phyloP scores from a whole-genome alignment of 2,329 filamentous ascomycete species.

The Trichoderma lentiforme region DNA sequence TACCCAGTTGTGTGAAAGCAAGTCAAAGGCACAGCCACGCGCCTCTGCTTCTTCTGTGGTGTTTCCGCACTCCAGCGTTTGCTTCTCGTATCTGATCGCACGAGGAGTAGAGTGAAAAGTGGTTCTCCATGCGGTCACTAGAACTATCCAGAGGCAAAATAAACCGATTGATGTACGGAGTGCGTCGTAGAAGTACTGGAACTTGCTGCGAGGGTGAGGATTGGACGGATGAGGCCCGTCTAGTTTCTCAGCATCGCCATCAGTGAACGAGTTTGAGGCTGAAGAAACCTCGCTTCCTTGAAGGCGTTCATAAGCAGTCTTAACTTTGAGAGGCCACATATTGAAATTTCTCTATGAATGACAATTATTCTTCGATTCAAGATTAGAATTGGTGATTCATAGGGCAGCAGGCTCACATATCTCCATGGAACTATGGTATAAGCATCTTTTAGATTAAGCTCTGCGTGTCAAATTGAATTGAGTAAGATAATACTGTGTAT shows the following conservation, averaged over 20 bases:
- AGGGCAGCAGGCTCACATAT: background rate
- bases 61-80: background rate
- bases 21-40: background rate
- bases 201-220: background rate
- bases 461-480: background rate
- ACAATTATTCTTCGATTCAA: background rate
- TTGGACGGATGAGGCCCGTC: background rate
- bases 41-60: background rate
- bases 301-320: background rate
- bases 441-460: background rate
- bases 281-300: background rate
- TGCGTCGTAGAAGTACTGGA: background rate
- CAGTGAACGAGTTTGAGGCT: background rate
- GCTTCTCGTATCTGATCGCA: background rate
- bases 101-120: background rate
- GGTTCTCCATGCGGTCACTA: background rate
- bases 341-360: background rate
- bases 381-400: background rate
- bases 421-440: background rate
- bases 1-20: background rate
- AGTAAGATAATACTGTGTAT: fast-evolving
- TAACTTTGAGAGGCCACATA: background rate
- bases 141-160: background rate
- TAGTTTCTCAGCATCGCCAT: background rate
- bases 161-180: background rate